A percentile compares a stretch with the other conserved stretches of the same genome.
Conservation (phyloP, 441 rosid species). For the Jatropha multifida region DNA sequence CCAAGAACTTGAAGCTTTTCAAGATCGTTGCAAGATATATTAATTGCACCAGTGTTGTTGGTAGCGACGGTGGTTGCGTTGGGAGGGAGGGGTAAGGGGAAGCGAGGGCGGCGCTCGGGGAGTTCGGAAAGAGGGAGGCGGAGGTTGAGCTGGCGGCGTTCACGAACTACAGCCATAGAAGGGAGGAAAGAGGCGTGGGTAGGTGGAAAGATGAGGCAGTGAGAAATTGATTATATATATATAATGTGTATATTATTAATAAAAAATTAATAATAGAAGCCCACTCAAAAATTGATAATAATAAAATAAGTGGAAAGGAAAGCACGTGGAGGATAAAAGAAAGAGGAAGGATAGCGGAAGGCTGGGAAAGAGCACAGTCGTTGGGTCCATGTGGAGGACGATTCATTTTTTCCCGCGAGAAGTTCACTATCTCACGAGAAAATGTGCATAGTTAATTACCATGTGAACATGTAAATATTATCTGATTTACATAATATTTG, state of each 20-base stretch:
- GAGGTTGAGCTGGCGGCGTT: constrained; percentile 84
- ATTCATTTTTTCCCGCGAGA: not conserved
- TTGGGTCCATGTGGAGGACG: not conserved
- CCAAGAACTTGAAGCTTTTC: constrained; percentile 74
- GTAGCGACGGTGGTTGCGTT: constrained; percentile 1
- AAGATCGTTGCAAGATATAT: constrained; percentile 41
- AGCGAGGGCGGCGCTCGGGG: constrained; percentile 64
- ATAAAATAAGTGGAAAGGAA: not conserved
- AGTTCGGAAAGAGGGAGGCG: constrained; percentile 71
- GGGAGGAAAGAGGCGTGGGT: not conserved
- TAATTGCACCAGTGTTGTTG: not conserved
- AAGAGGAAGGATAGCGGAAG: not conserved
- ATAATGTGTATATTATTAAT: no score
- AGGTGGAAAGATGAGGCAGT: no score
- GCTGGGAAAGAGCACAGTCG: not conserved
- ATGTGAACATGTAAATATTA: no score
- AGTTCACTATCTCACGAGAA: not conserved
- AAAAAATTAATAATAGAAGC: no score
- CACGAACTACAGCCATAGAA: constrained; percentile 68
- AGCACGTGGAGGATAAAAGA: constrained; percentile 1
- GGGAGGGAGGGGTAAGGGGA: constrained; percentile 53
- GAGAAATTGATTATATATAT: not conserved
- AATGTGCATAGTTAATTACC: no score
- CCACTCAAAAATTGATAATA: no score
- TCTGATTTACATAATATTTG: no score